Base-by-base conservation (phyloP, 2,329 filamentous ascomycete species). In the Phaeophleospora eucalypticola region DNA sequence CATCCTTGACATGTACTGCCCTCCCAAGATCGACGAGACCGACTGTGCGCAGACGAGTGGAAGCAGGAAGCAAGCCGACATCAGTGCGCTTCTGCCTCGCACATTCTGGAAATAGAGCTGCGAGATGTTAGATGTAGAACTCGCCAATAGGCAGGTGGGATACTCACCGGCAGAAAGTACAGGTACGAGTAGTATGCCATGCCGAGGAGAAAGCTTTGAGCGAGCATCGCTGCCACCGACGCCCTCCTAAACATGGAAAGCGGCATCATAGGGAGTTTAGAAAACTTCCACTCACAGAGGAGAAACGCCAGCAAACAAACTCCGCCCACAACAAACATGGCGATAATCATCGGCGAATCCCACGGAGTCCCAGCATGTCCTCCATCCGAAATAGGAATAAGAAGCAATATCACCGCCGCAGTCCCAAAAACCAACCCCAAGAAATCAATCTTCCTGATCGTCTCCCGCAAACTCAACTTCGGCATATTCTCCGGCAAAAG, bases 311-410 rank as follows among this genome's bases (percentile, higher is more conserved):
- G 10, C 20, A 76, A 59, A 10, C 70, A 72, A 16, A 73, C 58
- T 0, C 64, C 63, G 14, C 78, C 78, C 10, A 81, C 65, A 0
- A 65, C 64, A 10, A 84, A 66, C 78, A 83, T 81, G 32, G 72
- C 71, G 17, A 84, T 80, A 1, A 81, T 75, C 71, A 81, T 73
- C 0, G 79, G 68, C 8, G 75, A 79, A 20, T 69, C 58, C 78
- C 78, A 81, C 3, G 69, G 61, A 0, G 74, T 71, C 1, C 77
- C 79, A 14, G 44, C 49, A 37, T 56, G 52, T 3, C 61, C 61
- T 46, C 77, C 80, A 14, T 80, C 80, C 2, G 80, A 83, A 10
- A 85, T 74, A 0, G 82, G 82, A 36, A 86, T 81, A 15, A 85
- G 68, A 2, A 85, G 55, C 10, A 84, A 70, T 8, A 84, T 75